Evolutionary conservation across 768 basidiomycete species (phyloP), one percentile per base, ranked within the genome.

Genomic region (Clathrus columnatus): DNA sequence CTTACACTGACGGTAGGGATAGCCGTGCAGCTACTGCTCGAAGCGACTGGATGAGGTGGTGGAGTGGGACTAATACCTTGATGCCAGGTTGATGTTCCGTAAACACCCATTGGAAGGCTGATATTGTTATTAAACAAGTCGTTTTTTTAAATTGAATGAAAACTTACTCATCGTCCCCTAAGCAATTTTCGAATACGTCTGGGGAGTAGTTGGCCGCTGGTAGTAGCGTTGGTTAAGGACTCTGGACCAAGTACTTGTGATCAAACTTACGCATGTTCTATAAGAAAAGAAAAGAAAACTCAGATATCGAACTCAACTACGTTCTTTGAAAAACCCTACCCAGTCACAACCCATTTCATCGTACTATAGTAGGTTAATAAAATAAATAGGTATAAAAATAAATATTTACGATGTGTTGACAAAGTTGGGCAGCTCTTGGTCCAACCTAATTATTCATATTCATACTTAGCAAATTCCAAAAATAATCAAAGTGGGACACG

Each of bases 21-120:
- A 18, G 65, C 54, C 26, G 61, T 59, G 65, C 76, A 77, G 56
- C 68, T 61, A 20, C 67, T 71, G 17, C 71, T 71, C 1, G 67
- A 62, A 14, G 70, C 71, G 17, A 71, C 64, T 4, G 74, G 68
- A 60, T 75, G 73, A 4, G 73, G 62, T 1, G 66, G 61, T 0
- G 76, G 76, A 6, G 75, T 75, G 27, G 64, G 51, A 2, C 68
- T 64, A 44, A 70, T 66, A 41, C 67, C 70, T 61, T 72, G 74
- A 50, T 66, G 66, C 71, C 62, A 76, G 8, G 69, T 74, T 8
- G 66, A 65, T 1, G 66, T 65, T 51, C 61, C 62, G 61, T 75
- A 75, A 44, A 75, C 68, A 24, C 71, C 71, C 36, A 72, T 71
- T 23, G 71, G 68, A 60, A 60, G 48, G 56, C 54, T 55, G 27